These are phyloP conservation scores for Trichoderma parareesei DNA, from an alignment of 495 filamentous ascomycete species.

Conservation along the genomic window DNA sequence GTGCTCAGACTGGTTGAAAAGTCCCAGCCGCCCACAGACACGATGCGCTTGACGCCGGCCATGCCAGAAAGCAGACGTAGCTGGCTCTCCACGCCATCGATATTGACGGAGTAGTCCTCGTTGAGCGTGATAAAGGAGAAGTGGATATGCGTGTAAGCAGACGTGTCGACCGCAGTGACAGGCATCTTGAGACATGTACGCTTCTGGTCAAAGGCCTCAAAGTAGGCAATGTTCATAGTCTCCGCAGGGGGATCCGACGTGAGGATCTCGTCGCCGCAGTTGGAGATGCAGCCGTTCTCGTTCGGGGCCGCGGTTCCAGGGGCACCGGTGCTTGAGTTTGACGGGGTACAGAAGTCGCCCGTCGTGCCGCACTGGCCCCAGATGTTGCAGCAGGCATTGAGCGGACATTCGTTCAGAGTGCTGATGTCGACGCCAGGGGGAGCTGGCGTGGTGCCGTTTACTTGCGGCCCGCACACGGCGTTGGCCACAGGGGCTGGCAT, in stretches of 20 bases:
- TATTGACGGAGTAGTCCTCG: conserved; percentile 22
- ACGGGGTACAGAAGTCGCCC: conserved; percentile 36
- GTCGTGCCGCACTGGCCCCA: conserved; percentile 45
- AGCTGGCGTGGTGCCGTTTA: conserved; percentile 25
- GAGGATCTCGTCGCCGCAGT: conserved; percentile 38
- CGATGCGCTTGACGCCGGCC: conserved; percentile 25
- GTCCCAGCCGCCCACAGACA: conserved; percentile 43
- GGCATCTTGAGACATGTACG: conserved; percentile 21
- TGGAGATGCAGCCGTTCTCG: conserved; percentile 38
- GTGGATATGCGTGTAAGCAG: conserved; percentile 37
- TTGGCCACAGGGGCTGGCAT: conserved; percentile 32
- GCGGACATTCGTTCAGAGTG: conserved; percentile 28
- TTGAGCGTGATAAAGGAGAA: conserved; percentile 35
- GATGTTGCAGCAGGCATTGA: conserved; percentile 30
- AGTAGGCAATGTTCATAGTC: conserved; percentile 21
- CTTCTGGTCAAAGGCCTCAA: conserved; percentile 21
- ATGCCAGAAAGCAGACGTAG: conserved; percentile 18
- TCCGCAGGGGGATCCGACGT: conserved; percentile 13
- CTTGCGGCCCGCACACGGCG: conserved; percentile 39
- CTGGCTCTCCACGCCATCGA: conserved; percentile 10
- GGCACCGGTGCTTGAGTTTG: conserved; percentile 19
- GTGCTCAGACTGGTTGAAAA: conserved; percentile 31
- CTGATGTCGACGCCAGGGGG: conserved; percentile 13
- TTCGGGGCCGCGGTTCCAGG: conserved; percentile 29
- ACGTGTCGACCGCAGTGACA: conserved; percentile 18